phyloP scores from a whole-genome alignment of 2,329 filamentous ascomycete genomes.

The Dichotomopilus funicola region DNA sequence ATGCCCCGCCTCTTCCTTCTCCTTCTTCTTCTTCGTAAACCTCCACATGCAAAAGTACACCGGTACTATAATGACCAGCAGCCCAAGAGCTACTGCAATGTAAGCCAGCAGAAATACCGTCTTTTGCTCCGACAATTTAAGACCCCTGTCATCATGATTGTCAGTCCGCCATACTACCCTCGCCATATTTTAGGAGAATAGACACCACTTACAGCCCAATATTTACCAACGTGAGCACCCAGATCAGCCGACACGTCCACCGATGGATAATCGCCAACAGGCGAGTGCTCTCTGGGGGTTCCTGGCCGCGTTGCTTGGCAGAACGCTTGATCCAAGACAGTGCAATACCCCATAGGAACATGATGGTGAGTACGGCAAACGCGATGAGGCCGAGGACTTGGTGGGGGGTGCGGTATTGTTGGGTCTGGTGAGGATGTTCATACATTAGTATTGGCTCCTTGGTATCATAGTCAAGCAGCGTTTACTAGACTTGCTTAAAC shows the following conservation, averaged over 20 bases:
- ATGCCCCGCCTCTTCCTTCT: slow-evolving; percentile 15
- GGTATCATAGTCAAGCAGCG: not conserved
- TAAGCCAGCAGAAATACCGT: slow-evolving; percentile 21
- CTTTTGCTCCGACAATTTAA: slow-evolving; percentile 20
- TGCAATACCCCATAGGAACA: slow-evolving; percentile 18
- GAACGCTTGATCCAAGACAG: slow-evolving; percentile 14
- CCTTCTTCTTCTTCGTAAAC: slow-evolving; percentile 12
- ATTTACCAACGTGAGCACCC: slow-evolving; percentile 23
- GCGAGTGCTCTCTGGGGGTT: slow-evolving; percentile 10
- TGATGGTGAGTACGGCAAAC: slow-evolving; percentile 18
- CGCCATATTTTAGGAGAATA: no score
- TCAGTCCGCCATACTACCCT: not conserved
- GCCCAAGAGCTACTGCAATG: slow-evolving; percentile 18
- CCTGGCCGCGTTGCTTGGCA: slow-evolving; percentile 15
- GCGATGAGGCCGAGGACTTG: slow-evolving; percentile 24
- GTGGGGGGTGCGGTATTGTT: slow-evolving; percentile 21
- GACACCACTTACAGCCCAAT: slow-evolving; percentile 22
- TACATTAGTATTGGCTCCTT: not conserved
- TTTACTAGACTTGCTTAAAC: not conserved
- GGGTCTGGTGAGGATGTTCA: slow-evolving; percentile 14
- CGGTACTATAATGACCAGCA: slow-evolving; percentile 18
- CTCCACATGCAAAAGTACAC: slow-evolving; percentile 21
- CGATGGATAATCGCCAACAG: slow-evolving; percentile 16
- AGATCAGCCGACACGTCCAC: slow-evolving; percentile 21
- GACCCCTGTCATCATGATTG: slow-evolving; percentile 14